Percentiles rank a stretch among this genome's conserved stretches.
Evolutionary conservation across 768 basidiomycete species (phyloP).

Genomic region (Mycena belliarum): DNA sequence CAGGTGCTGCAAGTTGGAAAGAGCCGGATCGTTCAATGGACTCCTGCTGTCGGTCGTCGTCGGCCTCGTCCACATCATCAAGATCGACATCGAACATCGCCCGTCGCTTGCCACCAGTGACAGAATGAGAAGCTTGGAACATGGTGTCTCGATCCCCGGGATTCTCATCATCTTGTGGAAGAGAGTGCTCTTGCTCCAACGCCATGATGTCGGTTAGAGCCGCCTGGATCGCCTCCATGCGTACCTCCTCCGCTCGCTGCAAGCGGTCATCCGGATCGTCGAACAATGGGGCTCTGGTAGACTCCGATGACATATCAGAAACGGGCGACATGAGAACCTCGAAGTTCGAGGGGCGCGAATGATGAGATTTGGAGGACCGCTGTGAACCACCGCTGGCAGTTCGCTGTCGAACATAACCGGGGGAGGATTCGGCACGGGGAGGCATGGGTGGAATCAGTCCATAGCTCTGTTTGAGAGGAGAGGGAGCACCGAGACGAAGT

Average conservation of each 20-base stretch:
- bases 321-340: slow-evolving; percentile 83
- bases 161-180: slow-evolving; percentile 5
- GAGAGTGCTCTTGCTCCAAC: slow-evolving; percentile 58
- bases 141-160: slow-evolving; percentile 17
- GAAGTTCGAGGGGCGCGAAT: slow-evolving; percentile 55
- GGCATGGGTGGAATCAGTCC: slow-evolving; percentile 22
- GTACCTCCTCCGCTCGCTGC: slow-evolving; percentile 72
- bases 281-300: slow-evolving; percentile 75
- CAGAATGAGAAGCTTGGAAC: slow-evolving; percentile 13
- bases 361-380: slow-evolving; percentile 35
- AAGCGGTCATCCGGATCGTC: slow-evolving; percentile 74
- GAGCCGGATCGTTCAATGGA: slow-evolving; percentile 46
- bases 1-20: slow-evolving; percentile 81
- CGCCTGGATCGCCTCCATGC: slow-evolving; percentile 96
- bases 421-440: slow-evolving; percentile 39
- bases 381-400: slow-evolving; percentile 42
- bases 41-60: slow-evolving; percentile 44
- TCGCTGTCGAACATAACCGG: slow-evolving; percentile 40
- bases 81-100: slow-evolving; percentile 43
- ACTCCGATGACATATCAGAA: slow-evolving; percentile 48
- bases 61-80: slow-evolving; percentile 52
- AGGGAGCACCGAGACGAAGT: slow-evolving; percentile 12
- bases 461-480: slow-evolving; percentile 20
- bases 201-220: slow-evolving; percentile 96
- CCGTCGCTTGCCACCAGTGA: slow-evolving; percentile 26